Percentiles rank a stretch among this genome's conserved stretches.
Evolutionary conservation across 2,329 filamentous ascomycete species (phyloP).

Genomic region (Arthrinium puccinioides): DNA sequence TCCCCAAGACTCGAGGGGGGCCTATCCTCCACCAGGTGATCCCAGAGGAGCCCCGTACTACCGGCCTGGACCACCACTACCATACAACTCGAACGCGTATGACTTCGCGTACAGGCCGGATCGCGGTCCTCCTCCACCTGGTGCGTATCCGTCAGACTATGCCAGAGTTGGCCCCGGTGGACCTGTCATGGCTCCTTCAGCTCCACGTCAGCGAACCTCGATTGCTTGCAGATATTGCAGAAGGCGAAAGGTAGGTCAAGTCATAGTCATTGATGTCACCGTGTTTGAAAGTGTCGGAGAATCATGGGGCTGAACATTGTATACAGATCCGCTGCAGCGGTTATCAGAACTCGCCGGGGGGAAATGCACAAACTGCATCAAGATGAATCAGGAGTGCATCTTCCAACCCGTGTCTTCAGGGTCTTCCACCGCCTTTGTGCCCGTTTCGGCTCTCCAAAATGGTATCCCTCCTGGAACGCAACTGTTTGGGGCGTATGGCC

Average conservation of each 20-base stretch:
- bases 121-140: constrained; percentile 19
- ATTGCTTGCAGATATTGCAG: constrained; percentile 55
- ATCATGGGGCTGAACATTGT: constrained; percentile 14
- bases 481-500: constrained; percentile 50
- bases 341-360: constrained; percentile 52
- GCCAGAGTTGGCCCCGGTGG: constrained; percentile 22
- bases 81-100: constrained; percentile 14
- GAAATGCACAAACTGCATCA: constrained; percentile 54
- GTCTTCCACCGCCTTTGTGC: constrained; percentile 50
- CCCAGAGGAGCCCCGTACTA: constrained; percentile 24
- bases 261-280: no score
- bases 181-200: constrained; percentile 39
- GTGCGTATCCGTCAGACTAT: constrained; percentile 21
- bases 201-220: constrained; percentile 50
- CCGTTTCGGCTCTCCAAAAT: constrained; percentile 51
- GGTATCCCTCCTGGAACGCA: constrained; percentile 49
- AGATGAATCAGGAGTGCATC: constrained; percentile 56
- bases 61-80: constrained; percentile 9
- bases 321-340: constrained; percentile 53
- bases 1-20: constrained; percentile 17
- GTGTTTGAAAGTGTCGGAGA: no score
- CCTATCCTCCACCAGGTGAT: constrained; percentile 32
- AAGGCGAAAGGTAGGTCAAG: constrained; percentile 46
- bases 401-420: constrained; percentile 53
- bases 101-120: constrained; percentile 26